A percentile compares a stretch with the other conserved stretches of the same genome.
Evolutionary conservation across 192 early-diverging fungal genomes (phyloP).

Genomic region (Podila verticillata): DNA sequence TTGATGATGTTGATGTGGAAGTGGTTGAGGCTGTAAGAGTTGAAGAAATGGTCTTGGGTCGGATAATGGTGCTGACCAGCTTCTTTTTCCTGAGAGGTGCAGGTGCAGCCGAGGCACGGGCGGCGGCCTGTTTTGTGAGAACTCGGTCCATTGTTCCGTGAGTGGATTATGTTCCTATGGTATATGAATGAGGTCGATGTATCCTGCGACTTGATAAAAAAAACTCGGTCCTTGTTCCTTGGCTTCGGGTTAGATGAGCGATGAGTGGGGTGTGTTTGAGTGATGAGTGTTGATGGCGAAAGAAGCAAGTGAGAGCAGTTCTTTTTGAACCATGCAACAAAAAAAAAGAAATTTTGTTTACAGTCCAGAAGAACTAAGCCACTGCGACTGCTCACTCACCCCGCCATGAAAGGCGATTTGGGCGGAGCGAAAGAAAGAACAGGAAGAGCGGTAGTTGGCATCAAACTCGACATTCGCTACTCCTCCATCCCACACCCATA

Average conservation of each 20-base stretch:
- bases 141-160: constrained; percentile 19
- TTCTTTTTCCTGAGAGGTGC: constrained; percentile 37
- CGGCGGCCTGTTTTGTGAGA: constrained; percentile 31
- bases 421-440: too few species aligned
- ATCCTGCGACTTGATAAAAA: background rate
- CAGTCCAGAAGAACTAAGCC: background rate
- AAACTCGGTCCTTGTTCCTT: background rate
- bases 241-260: too few species aligned
- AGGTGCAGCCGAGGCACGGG: constrained; percentile 40
- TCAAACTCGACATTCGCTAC: too few species aligned
- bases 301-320: too few species aligned
- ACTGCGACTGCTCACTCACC: background rate
- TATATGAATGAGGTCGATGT: background rate
- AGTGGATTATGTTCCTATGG: background rate
- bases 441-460: too few species aligned
- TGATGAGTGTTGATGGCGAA: background rate
- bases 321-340: too few species aligned
- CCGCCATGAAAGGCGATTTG: too few species aligned
- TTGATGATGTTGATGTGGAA: background rate
- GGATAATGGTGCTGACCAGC: constrained; percentile 25
- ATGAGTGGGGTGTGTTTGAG: background rate
- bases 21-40: background rate
- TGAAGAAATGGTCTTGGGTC: constrained; percentile 6
- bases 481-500: too few species aligned
- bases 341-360: constrained; percentile 7